These are phyloP conservation scores for Loxodes magnus DNA, from an alignment of 73 alveolate genomes.

Conservation along the genomic window DNA sequence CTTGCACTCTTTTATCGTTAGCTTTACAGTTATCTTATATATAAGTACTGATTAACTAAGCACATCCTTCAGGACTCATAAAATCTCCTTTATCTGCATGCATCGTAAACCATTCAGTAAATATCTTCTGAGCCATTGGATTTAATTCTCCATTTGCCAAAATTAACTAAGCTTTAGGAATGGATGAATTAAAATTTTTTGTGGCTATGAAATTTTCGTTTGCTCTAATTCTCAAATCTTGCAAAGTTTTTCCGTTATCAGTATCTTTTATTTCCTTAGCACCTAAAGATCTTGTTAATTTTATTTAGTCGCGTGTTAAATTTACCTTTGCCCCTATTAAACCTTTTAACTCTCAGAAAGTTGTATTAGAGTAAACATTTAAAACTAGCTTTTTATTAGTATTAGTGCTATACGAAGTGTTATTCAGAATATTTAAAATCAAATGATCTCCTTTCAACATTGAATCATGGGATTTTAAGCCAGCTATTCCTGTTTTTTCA, in stretches of 20 bases:
- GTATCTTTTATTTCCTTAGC: conserved; percentile 45
- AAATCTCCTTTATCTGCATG: conserved; percentile 46
- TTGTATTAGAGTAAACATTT: conserved; percentile 39
- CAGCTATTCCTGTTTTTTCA: conserved; percentile 73
- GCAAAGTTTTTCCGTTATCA: conserved; percentile 69
- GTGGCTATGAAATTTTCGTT: conserved; percentile 22
- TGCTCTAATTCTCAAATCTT: conserved; percentile 46
- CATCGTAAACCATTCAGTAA: conserved; percentile 36
- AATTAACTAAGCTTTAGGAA: conserved; percentile 12
- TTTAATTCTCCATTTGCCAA: conserved; percentile 17
- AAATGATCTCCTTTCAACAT: conserved; percentile 32
- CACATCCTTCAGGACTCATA: conserved; percentile 53
- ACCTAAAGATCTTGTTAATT: conserved; percentile 28
- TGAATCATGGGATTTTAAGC: conserved; percentile 43
- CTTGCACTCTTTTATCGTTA: conserved; percentile 36
- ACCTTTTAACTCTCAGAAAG: conserved; percentile 66
- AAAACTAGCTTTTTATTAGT: conserved; percentile 43
- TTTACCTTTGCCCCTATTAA: conserved; percentile 33
- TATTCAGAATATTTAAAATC: conserved; percentile 21
- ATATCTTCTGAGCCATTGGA: conserved; percentile 42
- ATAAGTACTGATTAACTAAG: conserved; percentile 49
- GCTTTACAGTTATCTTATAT: conserved; percentile 56
- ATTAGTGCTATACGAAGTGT: conserved; percentile 26
- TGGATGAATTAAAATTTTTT: conserved; percentile 2
- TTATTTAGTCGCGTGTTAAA: conserved; percentile 38